Conservation (phyloP, 1,284 basidiomycete genomes). For the Earliella scabrosa region DNA sequence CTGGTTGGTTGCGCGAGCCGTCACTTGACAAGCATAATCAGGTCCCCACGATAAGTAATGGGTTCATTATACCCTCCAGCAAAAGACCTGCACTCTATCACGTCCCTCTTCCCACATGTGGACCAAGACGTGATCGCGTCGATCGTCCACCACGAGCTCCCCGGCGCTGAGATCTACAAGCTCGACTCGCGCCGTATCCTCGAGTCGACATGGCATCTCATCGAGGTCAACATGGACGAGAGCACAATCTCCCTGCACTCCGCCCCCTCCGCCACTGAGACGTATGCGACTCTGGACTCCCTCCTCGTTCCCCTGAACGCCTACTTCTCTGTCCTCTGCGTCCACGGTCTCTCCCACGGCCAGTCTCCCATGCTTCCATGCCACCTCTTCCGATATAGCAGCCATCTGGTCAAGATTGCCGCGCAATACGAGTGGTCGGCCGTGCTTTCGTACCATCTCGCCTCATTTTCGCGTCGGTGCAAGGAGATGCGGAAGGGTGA, state of each 20-base stretch:
- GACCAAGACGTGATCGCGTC: constrained; percentile 36
- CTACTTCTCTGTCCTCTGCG: constrained; percentile 39
- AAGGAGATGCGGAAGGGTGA: constrained; percentile 39
- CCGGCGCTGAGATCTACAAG: constrained; percentile 37
- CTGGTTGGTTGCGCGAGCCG: constrained; percentile 2
- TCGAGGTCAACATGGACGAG: constrained; percentile 35
- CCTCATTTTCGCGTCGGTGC: constrained; percentile 36
- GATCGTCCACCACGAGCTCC: constrained; percentile 35
- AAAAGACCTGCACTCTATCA: constrained; percentile 25
- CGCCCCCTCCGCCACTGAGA: constrained; percentile 32
- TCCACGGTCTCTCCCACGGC: constrained; percentile 33
- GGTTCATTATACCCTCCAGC: constrained; percentile 25
- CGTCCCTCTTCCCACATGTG: constrained; percentile 38
- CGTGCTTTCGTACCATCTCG: constrained; percentile 39
- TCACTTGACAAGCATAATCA: constrained; percentile 12
- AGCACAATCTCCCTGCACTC: constrained; percentile 29
- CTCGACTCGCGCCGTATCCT: constrained; percentile 37
- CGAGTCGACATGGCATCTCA: constrained; percentile 35
- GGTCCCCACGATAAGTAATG: constrained; percentile 14
- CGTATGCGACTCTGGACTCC: constrained; percentile 38
- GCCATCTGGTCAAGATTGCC: constrained; percentile 36
- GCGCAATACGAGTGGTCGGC: constrained; percentile 39
- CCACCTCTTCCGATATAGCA: constrained; percentile 38
- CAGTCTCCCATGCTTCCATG: constrained; percentile 32
- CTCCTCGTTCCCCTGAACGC: constrained; percentile 38